phyloP scores from a whole-genome alignment of 2,329 filamentous ascomycete species.

The Bipolaris victoriae region DNA sequence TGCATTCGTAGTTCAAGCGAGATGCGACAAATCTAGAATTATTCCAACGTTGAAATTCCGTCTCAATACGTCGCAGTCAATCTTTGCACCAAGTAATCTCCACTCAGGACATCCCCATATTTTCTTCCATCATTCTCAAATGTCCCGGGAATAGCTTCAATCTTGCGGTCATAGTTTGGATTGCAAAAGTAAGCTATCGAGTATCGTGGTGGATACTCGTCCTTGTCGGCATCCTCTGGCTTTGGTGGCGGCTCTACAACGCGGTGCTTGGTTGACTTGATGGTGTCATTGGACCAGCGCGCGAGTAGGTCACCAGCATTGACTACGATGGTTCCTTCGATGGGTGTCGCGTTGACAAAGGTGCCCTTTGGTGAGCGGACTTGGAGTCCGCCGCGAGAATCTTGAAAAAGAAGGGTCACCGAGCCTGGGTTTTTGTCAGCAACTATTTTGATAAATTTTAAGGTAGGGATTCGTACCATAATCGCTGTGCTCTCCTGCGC shows the following conservation, averaged over 20 bases:
- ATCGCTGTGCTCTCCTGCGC: slow-evolving; percentile 79
- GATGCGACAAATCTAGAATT: too few species aligned
- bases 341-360: slow-evolving; percentile 84
- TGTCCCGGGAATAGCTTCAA: slow-evolving; percentile 82
- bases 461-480: slow-evolving; percentile 52
- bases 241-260: slow-evolving; percentile 79
- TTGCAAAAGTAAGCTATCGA: slow-evolving; percentile 95
- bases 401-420: slow-evolving; percentile 56
- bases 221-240: slow-evolving; percentile 53
- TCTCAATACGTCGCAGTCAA: slow-evolving; percentile 69
- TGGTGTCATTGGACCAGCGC: slow-evolving; percentile 88
- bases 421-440: slow-evolving; percentile 43
- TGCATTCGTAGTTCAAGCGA: too few species aligned
- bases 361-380: slow-evolving; percentile 73
- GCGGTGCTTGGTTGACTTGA: slow-evolving; percentile 87
- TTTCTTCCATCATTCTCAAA: slow-evolving; percentile 74
- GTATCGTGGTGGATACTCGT: slow-evolving; percentile 74
- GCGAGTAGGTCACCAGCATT: slow-evolving; percentile 88
- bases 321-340: slow-evolving; percentile 80
- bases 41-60: too few species aligned
- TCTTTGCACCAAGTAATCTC: slow-evolving; percentile 80
- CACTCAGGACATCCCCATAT: slow-evolving; percentile 77
- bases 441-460: accelerated
- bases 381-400: slow-evolving; percentile 63
- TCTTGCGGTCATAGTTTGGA: slow-evolving; percentile 75